Evolutionary conservation across 257 asterid species (phyloP), one percentile per base, ranked within the genome.

Genomic region (Solanum pennellii): DNA sequence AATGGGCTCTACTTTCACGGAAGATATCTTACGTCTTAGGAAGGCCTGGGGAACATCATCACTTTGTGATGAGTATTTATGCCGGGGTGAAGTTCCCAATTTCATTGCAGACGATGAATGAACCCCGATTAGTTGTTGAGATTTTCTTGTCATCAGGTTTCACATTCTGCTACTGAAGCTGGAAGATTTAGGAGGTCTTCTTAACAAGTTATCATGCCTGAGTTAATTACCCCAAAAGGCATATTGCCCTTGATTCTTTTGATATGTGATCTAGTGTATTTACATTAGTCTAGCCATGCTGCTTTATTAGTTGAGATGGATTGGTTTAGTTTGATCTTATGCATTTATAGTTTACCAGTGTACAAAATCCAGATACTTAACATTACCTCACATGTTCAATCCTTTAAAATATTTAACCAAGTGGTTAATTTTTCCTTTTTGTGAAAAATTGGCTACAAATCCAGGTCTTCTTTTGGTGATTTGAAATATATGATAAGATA

Each of bases 21-120:
- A 97, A 71, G 99, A 97, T 80, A 97, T 97, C 56, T 88, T 95
- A 87, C 93, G 99, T 84, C 94, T 97, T n/a, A 92, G 99, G 60
- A 95, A 92, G 89, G 99, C 85, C 86, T 97, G 99, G 99, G 98
- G 95, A 73, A 91, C 99, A 27, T 94, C 97, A 75, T 97, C 99
- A 9, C 59, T 89, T 13, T 97, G 99, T 45, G 99, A 97, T 72
- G 95, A 93, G 90, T 95, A 97, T 92, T 91, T 97, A 89, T 97
- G 99, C 88, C 93, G 89, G 88, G 98, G 93, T 18, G 97, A 95
- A 91, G 79, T 92, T 72, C 98, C 99, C 21, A 94, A 92, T 92
- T 96, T 92, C 89, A 91, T 95, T n/a, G 95, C 99, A 60, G 98
- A 94, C 75, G 94, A 90, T 83, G 99, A 95, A 89, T 93, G 90